These are phyloP conservation scores for Pichia sp. DNA, from an alignment of 1,139 yeast species.

Conservation along the genomic window DNA sequence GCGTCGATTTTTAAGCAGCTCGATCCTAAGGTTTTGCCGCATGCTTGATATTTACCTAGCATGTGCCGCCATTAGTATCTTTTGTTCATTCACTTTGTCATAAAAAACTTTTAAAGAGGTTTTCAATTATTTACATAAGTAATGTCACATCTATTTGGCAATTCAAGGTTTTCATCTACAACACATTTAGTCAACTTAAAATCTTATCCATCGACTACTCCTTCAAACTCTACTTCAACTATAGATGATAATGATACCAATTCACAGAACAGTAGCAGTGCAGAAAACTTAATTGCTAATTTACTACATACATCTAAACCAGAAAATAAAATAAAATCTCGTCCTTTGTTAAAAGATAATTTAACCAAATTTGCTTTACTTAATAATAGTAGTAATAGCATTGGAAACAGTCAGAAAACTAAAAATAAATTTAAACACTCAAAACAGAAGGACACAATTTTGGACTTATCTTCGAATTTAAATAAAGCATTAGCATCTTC, in stretches of 20 bases:
- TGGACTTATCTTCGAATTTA: constrained; percentile 19
- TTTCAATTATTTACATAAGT: not conserved
- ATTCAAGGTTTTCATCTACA: constrained; percentile 3
- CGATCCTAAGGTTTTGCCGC: too few species aligned
- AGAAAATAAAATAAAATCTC: not conserved
- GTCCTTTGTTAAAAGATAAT: not conserved
- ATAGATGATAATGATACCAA: not conserved
- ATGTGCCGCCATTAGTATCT: too few species aligned
- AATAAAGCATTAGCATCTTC: constrained; percentile 20
- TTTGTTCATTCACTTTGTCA: too few species aligned
- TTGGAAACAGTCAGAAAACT: too few species aligned
- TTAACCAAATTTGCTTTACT: constrained; percentile 1
- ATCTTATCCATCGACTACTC: constrained; percentile 7
- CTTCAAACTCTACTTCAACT: not conserved
- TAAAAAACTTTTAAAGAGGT: not conserved
- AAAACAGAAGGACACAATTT: not conserved
- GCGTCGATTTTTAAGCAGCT: too few species aligned
- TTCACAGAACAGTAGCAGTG: too few species aligned
- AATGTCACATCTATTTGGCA: constrained; percentile 2
- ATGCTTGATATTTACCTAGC: too few species aligned
- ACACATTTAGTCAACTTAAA: constrained; percentile 8
- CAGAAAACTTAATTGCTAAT: constrained; percentile 6
- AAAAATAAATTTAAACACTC: not conserved
- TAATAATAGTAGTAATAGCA: not conserved
- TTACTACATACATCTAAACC: constrained; percentile 1